Evolutionary conservation across 2,329 filamentous ascomycete species (phyloP).

Genomic region (Ampelomyces quisqualis): DNA sequence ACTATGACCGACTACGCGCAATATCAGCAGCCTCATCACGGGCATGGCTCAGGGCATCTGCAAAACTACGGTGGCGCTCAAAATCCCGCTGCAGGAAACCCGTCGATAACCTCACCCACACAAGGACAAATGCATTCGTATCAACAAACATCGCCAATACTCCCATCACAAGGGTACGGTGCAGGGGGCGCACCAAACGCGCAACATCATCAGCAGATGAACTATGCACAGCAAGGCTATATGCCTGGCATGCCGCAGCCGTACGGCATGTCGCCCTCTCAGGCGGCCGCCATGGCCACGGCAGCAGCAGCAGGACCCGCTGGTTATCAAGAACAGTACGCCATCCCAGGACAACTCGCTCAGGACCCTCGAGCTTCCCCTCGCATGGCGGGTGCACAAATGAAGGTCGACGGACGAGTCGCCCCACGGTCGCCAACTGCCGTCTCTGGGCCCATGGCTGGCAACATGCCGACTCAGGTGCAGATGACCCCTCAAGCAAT

Average conservation of each 20-base stretch:
- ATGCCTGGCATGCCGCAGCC: constrained; percentile 69
- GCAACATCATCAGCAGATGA: constrained; percentile 68
- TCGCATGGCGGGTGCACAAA: constrained; percentile 65
- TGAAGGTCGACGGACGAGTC: constrained; percentile 68
- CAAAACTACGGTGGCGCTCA: constrained; percentile 43
- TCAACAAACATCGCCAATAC: constrained; percentile 74
- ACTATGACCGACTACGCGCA: constrained; percentile 52
- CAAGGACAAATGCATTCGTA: constrained; percentile 56
- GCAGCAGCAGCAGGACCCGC: constrained; percentile 84
- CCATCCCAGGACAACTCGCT: constrained; percentile 60
- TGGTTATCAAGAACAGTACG: constrained; percentile 62
- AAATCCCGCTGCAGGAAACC: constrained; percentile 39
- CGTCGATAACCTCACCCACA: constrained; percentile 69
- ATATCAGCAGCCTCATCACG: constrained; percentile 51
- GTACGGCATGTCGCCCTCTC: constrained; percentile 78
- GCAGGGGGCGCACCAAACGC: constrained; percentile 64
- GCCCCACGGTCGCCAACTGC: constrained; percentile 75
- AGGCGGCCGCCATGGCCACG: constrained; percentile 91
- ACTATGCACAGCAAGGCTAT: constrained; percentile 79
- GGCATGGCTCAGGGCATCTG: constrained; percentile 46
- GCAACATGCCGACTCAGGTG: constrained; percentile 41
- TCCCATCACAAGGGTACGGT: constrained; percentile 70
- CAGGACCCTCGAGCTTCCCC: constrained; percentile 67
- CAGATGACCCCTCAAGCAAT: constrained; percentile 43
- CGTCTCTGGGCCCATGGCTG: constrained; percentile 61